These are phyloP conservation scores for Aspergillus hiratsukae DNA, from an alignment of 2,329 filamentous ascomycete species.

Conservation along the genomic window DNA sequence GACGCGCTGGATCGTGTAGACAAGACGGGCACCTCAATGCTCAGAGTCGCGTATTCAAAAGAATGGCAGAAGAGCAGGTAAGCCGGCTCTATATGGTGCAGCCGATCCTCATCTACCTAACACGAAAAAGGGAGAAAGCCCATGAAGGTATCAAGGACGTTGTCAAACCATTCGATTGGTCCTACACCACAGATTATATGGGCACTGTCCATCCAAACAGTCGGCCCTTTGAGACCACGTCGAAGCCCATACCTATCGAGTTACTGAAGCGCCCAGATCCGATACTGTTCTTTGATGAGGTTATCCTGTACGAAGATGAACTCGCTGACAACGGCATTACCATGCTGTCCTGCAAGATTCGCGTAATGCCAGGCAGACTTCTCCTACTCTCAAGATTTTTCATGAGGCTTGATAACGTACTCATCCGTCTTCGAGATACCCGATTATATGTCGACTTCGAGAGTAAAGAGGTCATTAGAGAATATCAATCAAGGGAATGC, in stretches of 20 bases:
- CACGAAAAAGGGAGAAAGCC: conserved; percentile 61
- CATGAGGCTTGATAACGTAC: conserved; percentile 85
- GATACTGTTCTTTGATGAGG: conserved; percentile 94
- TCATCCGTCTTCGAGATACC: conserved; percentile 84
- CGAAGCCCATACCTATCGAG: conserved; percentile 71
- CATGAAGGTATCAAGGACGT: conserved; percentile 86
- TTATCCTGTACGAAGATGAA: conserved; percentile 95
- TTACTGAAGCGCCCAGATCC: conserved; percentile 85
- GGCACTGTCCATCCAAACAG: conserved; percentile 56
- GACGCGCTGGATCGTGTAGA: conserved; percentile 88
- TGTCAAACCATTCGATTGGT: conserved; percentile 97
- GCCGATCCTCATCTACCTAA: conserved; percentile 33
- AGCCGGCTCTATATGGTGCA: conserved; percentile 12
- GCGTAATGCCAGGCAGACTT: conserved; percentile 87
- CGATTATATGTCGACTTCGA: conserved; percentile 87
- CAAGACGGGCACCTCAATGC: conserved; percentile 86
- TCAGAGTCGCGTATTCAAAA: conserved; percentile 87
- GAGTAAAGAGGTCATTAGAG: conserved; percentile 71
- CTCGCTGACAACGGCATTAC: conserved; percentile 96
- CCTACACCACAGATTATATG: conserved; percentile 83
- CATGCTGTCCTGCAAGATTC: conserved; percentile 80
- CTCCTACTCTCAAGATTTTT: conserved; percentile 83
- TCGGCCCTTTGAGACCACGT: conserved; percentile 41
- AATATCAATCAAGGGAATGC: conserved; percentile 86
- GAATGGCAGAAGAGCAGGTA: conserved; percentile 74